These are phyloP conservation scores for Sarocladium strictum DNA, from an alignment of 2,329 filamentous ascomycete genomes.

Conservation along the genomic window DNA sequence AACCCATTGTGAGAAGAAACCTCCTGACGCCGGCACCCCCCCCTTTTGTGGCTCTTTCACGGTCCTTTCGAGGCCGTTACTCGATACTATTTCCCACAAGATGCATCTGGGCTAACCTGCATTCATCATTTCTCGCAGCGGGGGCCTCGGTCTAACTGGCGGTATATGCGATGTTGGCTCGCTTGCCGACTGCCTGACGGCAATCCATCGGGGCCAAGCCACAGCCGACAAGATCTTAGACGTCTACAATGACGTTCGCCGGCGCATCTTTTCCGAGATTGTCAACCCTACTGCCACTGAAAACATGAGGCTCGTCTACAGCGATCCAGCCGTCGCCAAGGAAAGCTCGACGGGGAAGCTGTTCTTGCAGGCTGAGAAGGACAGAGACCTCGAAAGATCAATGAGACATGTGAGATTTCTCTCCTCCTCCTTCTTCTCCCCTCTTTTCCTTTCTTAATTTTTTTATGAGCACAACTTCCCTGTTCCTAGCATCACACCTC, in stretches of 20 bases:
- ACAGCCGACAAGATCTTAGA: not conserved
- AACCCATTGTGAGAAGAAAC: conserved; percentile 30
- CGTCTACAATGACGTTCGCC: not conserved
- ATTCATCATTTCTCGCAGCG: conserved; percentile 24
- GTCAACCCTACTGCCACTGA: not conserved
- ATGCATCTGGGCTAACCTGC: not conserved
- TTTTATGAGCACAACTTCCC: no score
- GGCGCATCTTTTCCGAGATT: not conserved
- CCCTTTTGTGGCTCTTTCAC: not conserved
- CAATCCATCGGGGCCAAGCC: not conserved
- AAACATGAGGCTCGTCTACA: no score
- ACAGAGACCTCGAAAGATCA: no score
- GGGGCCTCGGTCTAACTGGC: conserved; percentile 57
- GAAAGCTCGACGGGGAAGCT: no score
- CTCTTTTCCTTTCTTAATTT: no score
- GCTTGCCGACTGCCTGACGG: conserved; percentile 49
- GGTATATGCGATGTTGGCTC: conserved; percentile 60
- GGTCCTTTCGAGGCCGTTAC: no score
- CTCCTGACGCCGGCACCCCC: not conserved
- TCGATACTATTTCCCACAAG: not conserved
- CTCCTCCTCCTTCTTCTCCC: no score
- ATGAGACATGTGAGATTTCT: no score
- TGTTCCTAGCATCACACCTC: no score
- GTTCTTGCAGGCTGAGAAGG: no score
- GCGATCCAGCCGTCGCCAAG: no score